These are phyloP conservation scores for Tylopilus rubrobrunneus DNA, from an alignment of 768 basidiomycete genomes.

Conservation along the genomic window DNA sequence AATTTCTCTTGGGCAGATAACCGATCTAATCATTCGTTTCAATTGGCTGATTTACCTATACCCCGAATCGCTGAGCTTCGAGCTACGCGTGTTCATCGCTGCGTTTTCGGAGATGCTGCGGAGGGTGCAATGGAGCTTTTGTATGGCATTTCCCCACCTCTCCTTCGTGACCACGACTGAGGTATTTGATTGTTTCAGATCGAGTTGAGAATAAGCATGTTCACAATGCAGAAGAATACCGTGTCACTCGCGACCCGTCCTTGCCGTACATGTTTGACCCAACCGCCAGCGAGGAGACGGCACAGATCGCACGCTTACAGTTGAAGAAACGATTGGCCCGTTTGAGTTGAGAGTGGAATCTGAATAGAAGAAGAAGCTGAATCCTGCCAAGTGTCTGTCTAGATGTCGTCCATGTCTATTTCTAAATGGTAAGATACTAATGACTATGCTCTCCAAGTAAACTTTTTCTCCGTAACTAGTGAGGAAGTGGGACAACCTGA, in stretches of 20 bases:
- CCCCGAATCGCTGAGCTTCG: conserved; percentile 39
- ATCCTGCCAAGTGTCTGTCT: background rate
- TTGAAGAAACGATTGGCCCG: conserved; percentile 16
- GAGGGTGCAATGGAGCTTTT: conserved; percentile 90
- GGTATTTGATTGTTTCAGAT: conserved; percentile 35
- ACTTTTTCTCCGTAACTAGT: no score
- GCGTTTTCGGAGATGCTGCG: conserved; percentile 74
- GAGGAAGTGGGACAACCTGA: no score
- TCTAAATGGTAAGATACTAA: no score
- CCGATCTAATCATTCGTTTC: conserved; percentile 76
- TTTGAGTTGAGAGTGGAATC: conserved; percentile 15
- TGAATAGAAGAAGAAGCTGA: background rate
- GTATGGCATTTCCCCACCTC: conserved; percentile 39
- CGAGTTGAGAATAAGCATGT: conserved; percentile 90
- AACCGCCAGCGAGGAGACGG: conserved; percentile 43
- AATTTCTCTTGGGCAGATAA: conserved; percentile 41
- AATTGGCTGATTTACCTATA: conserved; percentile 81
- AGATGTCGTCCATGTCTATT: no score
- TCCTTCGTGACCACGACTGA: background rate
- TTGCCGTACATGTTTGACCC: conserved; percentile 67
- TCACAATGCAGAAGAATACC: conserved; percentile 78
- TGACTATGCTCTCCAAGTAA: no score
- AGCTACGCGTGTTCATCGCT: conserved; percentile 61
- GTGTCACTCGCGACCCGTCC: conserved; percentile 80
- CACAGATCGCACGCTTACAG: conserved; percentile 9